Percentiles rank a stretch among this genome's conserved stretches.
These are phyloP conservation scores for Cystoderma amianthinum DNA, from an alignment of 768 basidiomycete genomes.

Conservation along the genomic window DNA sequence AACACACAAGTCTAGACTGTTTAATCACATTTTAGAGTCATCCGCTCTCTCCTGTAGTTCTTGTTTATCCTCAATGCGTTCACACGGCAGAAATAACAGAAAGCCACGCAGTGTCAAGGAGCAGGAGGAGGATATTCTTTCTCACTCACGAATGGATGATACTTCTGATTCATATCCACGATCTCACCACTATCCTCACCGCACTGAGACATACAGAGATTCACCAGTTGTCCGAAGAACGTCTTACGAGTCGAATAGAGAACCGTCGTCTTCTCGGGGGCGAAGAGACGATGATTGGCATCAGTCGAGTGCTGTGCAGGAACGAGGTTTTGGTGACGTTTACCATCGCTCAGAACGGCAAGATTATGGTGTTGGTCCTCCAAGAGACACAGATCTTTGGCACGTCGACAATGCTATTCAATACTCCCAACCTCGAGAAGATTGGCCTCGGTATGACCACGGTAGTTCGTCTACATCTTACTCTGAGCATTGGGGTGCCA, in stretches of 20 bases:
- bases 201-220: conserved; percentile 40
- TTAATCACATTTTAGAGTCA: conserved; percentile 6
- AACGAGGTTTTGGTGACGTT: conserved; percentile 42
- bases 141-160: conserved; percentile 44
- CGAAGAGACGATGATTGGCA: conserved; percentile 51
- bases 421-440: background rate
- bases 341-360: conserved; percentile 47
- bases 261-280: conserved; percentile 44
- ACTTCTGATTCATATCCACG: conserved; percentile 48
- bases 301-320: conserved; percentile 33
- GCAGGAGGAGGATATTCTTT: conserved; percentile 41
- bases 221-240: conserved; percentile 34
- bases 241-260: conserved; percentile 41
- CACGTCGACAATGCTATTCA: background rate
- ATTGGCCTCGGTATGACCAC: background rate
- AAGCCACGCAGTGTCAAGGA: conserved; percentile 46
- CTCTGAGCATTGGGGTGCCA: background rate
- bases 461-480: background rate
- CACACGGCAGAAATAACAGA: conserved; percentile 38
- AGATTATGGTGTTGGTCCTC: conserved; percentile 30
- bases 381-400: background rate
- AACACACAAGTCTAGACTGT: too few species aligned
- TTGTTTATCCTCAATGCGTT: conserved; percentile 31
- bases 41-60: conserved; percentile 12
- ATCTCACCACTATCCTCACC: conserved; percentile 37